Base-by-base conservation (phyloP, 2,329 filamentous ascomycete species). In the Colletotrichum tofieldiae region DNA sequence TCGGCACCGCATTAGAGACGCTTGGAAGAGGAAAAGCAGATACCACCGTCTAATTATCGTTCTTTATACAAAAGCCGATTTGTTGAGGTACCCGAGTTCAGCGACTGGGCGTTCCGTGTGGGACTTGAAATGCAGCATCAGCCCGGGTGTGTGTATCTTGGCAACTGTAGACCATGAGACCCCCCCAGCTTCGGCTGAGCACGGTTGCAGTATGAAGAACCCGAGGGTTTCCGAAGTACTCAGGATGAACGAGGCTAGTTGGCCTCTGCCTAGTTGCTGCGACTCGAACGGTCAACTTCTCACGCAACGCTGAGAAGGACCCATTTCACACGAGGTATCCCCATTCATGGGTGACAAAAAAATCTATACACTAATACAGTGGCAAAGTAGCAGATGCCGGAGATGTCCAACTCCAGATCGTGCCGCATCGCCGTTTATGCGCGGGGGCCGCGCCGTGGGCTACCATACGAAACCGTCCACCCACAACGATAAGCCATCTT, bases 301-400 rank as follows among this genome's bases (percentile, higher is more conserved):
- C 29, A 54, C 51, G 29, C 16, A 35, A 20, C 5, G 32, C 52
- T 23, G 32, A 55, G 6, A n/a, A 39, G 14, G n/a, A 3, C 6
- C 32, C 32, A 39, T 39, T 12, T 60, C 41, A 63, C 56, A 18
- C 7, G n/a, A 47, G 3, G n/a, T 29, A 35, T 3, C 20, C 41
- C 14, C 32, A 4, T 12, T 41, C 32, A 18, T 37, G 43, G 49
- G 55, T 54, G 54, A 72, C 55, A 56, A 60, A 58, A 58, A 66
- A 74, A 77, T 82, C 79, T 82, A 81, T 82, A 81, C 80, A 82
- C 78, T 81, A 79, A 74, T 81, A 81, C 80, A 82, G 77, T 56
- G 76, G 75, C 71, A 67, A 63, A 29, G n/a, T 6, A 26, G 52
- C 71, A 39, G 68, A 51, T 56, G 37, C 63, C 67, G 61, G 45